These are phyloP conservation scores for Tetrapisispora arboricola DNA, from an alignment of 805 yeast species.

Conservation along the genomic window DNA sequence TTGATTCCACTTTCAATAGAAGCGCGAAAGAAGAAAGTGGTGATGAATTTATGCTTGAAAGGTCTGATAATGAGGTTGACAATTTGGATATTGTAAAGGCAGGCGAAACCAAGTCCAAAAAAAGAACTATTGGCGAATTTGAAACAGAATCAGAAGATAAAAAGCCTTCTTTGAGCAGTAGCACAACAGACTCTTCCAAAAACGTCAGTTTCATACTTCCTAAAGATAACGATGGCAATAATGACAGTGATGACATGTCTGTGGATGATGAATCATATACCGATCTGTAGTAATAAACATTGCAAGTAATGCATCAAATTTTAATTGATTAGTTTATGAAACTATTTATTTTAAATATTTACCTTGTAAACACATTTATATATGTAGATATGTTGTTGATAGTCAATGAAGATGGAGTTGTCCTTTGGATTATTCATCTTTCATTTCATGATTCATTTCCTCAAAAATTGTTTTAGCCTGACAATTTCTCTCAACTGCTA, in stretches of 20 bases:
- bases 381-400: no score
- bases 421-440: constrained; percentile 10
- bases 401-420: no score
- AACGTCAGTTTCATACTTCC: constrained; percentile 10
- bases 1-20: constrained; percentile 9
- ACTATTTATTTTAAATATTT: no score
- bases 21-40: constrained; percentile 9
- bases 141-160: not conserved
- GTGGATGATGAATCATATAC: constrained; percentile 1
- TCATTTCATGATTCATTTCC: constrained; percentile 37
- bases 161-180: not conserved
- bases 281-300: no score
- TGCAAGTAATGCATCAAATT: no score
- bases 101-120: not conserved
- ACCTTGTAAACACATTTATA: no score
- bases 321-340: not conserved
- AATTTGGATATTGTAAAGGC: not conserved
- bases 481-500: constrained; percentile 47
- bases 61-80: not conserved
- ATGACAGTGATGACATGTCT: constrained; percentile 3
- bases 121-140: not conserved
- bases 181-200: not conserved
- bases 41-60: not conserved
- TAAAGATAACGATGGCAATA: not conserved
- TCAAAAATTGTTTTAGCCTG: constrained; percentile 39